Evolutionary conservation across 495 filamentous ascomycete genomes (phyloP), one percentile per base, ranked within the genome.

Genomic region (Tetracladium marchalianum): DNA sequence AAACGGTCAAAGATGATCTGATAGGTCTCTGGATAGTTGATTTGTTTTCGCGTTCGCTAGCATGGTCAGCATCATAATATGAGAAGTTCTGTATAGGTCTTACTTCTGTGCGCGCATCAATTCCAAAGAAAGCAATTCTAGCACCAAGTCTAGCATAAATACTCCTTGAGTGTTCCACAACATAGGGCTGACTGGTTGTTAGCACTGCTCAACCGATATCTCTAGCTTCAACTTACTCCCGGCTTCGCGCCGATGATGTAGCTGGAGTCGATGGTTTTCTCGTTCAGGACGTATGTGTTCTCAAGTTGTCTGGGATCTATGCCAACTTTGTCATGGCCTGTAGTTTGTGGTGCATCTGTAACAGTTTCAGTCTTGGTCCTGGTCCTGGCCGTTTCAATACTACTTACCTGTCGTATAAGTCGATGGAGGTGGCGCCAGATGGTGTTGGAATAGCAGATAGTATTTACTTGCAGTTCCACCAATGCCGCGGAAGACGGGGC

Each of bases 381-480:
- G 11, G 39, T 18, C 10, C 15, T 33, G 34, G 13, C 13, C 38
- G 2, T 32, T 15, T 7, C 2, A 57, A 49, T 11, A n/a, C 37
- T 7, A 43, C 39, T 39, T 51, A 66, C 63, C 70, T 0, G 86
- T 86, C 10, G 85, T 92, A 60, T 82, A 94, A 2, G 89, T 92
- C 5, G 82, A 86, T 47, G 73, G 69, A 10, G 87, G 87, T 12
- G 88, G 89, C 12, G 87, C 71, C 19, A 90, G 69, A 51, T 97
- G 90, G 49, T 95, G 90, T 67, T 95, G 90, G 66, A 97, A 95
- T 15, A 97, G 73, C 63, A 89, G 78, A 59, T 95, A 95, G 65
- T 95, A 93, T 60, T 89, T 93, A 66, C 82, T 82, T 3, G 87
- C 83, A 13, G 83, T 76, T 17, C 85, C 86, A 9, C 90, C 90